These are phyloP conservation scores for Colletotrichum noveboracense DNA, from an alignment of 2,329 filamentous ascomycete species.

Conservation along the genomic window DNA sequence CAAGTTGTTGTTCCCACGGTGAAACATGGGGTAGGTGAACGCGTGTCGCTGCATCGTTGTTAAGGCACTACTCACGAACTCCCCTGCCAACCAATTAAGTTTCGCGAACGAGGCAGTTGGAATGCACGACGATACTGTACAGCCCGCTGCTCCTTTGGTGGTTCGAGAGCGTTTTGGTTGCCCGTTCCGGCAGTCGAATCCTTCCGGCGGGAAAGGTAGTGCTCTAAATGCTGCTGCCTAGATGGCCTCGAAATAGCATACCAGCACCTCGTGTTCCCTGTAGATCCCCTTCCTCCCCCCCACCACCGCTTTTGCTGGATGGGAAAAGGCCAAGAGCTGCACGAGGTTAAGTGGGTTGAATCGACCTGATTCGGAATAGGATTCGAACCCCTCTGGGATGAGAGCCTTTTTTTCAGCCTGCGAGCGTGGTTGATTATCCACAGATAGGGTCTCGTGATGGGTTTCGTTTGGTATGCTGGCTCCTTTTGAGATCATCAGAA, in stretches of 20 bases:
- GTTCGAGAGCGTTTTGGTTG: background rate
- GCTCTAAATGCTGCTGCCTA: constrained; percentile 15
- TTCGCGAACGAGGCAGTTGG: background rate
- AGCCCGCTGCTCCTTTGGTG: background rate
- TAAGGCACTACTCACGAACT: background rate
- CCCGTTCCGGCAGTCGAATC: background rate
- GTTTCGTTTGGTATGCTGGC: background rate
- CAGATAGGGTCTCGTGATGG: background rate
- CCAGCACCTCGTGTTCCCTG: constrained; percentile 4
- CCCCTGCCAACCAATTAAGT: background rate
- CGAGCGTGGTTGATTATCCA: background rate
- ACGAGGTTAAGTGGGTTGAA: background rate
- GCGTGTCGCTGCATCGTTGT: background rate
- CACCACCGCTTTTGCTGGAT: background rate
- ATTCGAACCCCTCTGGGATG: background rate
- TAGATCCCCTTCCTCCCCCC: background rate
- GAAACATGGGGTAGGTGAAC: background rate
- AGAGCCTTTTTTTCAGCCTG: background rate
- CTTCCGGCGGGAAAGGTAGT: background rate
- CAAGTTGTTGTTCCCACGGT: background rate
- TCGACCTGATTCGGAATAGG: background rate
- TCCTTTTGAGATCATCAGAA: background rate
- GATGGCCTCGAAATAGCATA: constrained; percentile 2
- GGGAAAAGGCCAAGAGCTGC: background rate
- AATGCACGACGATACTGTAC: background rate